These are phyloP conservation scores for Domatiomyces globalis DNA, from an alignment of 2,329 filamentous ascomycete species.

Conservation along the genomic window DNA sequence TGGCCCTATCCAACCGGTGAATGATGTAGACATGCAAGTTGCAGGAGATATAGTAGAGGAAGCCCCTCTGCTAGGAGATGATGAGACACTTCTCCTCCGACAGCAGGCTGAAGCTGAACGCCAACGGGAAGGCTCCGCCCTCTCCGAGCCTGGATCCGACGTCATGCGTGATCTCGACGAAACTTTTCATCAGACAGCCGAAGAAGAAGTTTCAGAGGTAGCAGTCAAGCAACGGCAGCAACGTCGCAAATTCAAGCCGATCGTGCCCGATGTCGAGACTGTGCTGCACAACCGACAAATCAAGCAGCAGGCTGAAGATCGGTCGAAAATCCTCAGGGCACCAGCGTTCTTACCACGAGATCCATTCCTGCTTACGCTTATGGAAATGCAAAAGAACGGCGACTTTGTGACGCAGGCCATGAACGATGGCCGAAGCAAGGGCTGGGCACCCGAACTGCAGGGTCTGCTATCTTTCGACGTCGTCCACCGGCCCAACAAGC, in stretches of 20 bases:
- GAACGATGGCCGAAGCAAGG: conserved; percentile 60
- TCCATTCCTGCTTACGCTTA: conserved; percentile 68
- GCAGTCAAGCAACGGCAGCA: conserved; percentile 54
- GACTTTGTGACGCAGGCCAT: conserved; percentile 80
- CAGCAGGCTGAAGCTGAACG: conserved; percentile 21
- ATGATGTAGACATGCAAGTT: conserved; percentile 37
- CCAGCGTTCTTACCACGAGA: conserved; percentile 76
- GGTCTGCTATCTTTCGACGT: conserved; percentile 82
- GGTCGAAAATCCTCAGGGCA: conserved; percentile 70
- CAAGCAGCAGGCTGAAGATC: conserved; percentile 72
- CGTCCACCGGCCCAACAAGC: conserved; percentile 69
- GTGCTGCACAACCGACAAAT: conserved; percentile 64
- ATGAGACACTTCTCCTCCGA: conserved; percentile 35
- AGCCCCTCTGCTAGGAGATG: conserved; percentile 26
- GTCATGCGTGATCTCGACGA: conserved; percentile 50
- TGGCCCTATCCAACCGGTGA: conserved; percentile 17
- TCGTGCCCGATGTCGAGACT: conserved; percentile 68
- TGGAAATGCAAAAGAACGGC: conserved; percentile 83
- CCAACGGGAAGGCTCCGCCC: conserved; percentile 36
- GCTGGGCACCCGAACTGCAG: conserved; percentile 84
- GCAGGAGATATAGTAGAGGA: conserved; percentile 25
- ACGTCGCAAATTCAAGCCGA: conserved; percentile 64
- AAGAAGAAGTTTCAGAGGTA: conserved; percentile 38
- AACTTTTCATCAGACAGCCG: conserved; percentile 38
- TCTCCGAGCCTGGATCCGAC: conserved; percentile 39